Base-by-base conservation (phyloP, 2,329 filamentous ascomycete species). In the Aureobasidium pullulans region DNA sequence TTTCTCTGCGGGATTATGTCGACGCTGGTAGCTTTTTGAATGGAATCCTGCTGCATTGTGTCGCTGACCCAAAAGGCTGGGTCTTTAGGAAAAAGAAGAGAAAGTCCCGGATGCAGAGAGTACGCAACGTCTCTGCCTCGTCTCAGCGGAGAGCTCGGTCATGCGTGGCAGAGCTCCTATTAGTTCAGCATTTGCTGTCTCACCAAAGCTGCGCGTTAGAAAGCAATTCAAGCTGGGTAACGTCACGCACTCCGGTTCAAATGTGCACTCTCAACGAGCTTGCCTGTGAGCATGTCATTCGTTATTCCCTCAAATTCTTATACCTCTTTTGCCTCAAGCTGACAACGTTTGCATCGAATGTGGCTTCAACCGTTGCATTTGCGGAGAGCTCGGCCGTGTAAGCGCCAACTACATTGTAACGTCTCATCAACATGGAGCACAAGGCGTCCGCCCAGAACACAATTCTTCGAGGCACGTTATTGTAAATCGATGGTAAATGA, bases 271-370 rank as follows among this genome's bases (percentile, higher is more conserved):
- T 15, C 9, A 23, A 23, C n/a, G 28, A 36, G 13, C 47, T 36
- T 13, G 13, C 32, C 19, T 40, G 23, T 15, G 15, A 39, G 36
- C 10, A 7, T n/a, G 8, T 40, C 9, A 40, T 23, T 40, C 11
- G 48, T 5, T 16, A 39, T n/a, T 8, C 13, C 36, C 7, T 31
- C 3, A 16, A 31, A 23, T 6, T 28, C 10, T 36, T 40, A 40
- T 7, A 16, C 36, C 36, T 7, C 13, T 52, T 40, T 16, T 6
- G 23, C 13, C 11, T 10, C 36, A 40, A 40, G 39, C 39, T 43
- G 15, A 23, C 50, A 54, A 54, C 50, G 50, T n/a, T 54, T 42
- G 28, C 50, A 54, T 54, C 39, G 50, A 54, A 54, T 54, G 50
- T 32, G 50, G 50, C 50, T 43, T 54, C 39, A 10, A 31, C 50